Base-by-base conservation (phyloP, 345 rosid species). In the Arabidopsis suecica region DNA sequence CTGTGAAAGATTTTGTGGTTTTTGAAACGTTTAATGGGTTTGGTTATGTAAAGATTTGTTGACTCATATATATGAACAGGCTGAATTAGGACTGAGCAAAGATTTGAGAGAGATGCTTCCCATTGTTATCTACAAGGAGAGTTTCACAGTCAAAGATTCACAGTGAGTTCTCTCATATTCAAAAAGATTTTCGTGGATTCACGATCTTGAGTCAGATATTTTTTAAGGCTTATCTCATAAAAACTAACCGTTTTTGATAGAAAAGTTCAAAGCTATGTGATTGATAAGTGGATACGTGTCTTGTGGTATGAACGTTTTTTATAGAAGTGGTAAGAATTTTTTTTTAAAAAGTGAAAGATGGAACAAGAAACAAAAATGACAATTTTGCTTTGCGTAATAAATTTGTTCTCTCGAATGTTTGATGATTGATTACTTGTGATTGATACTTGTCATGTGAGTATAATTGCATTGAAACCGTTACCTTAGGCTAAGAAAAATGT, bases 51-150 rank as follows among this genome's bases (percentile, higher is more conserved):
- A 25, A 25, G 12, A 44, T 61, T 28, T 37, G 25, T 60, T 18
- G 13, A 22, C 10, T 65, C 12, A 56, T 33, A 41, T 14, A 28
- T 49, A 9, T 3, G 68, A 50, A 67, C 82, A 88, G 89, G 81
- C 65, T 82, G 92, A 88, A 61, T 13, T 81, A 83, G 96, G 97
- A 9, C 76, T 92, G 85, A 85, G 81, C 77, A 88, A 88, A 77
- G 96, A 90, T 57, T 54, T 90, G 69, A 86, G 97, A 71, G 94
- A 84, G 86, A 88, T 92, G 97, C 82, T 92, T 22, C 97, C 97
- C 55, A 79, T 88, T 80, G 79, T 92, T 14, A 78, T 92, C 23
- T 92, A 82, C 75, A 87, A 69, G 70, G 89, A 90, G 82, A 90
- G 92, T 83, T 92, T 87, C 84, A 75, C 88, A 4, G 77, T 88